These are phyloP conservation scores for Penicillium sp. DNA, from an alignment of 2,329 filamentous ascomycete genomes.

Conservation along the genomic window DNA sequence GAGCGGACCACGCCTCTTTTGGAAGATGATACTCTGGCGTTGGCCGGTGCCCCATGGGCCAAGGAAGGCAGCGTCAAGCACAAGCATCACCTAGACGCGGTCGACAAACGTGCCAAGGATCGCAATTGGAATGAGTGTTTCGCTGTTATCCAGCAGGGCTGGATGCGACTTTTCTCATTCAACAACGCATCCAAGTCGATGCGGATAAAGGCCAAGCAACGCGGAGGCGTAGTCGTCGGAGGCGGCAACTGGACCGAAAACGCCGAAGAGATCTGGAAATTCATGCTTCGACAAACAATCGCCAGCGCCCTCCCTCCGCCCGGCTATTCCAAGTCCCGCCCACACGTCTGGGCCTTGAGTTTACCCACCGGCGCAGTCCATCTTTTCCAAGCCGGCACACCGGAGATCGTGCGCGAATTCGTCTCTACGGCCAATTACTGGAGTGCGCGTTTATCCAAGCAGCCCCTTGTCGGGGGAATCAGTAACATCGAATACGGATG, in stretches of 20 bases:
- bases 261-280: constrained; percentile 84
- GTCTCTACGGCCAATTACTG: constrained; percentile 96
- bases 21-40: constrained; percentile 89
- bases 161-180: constrained; percentile 93
- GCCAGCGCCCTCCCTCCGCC: constrained; percentile 87
- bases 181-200: constrained; percentile 74
- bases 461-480: constrained; percentile 88
- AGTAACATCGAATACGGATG: constrained; percentile 98
- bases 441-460: constrained; percentile 91
- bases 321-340: constrained; percentile 87
- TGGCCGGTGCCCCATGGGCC: constrained; percentile 94
- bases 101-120: constrained; percentile 91
- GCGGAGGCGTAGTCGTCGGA: constrained; percentile 73
- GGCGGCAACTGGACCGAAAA: constrained; percentile 99
- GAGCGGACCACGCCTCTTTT: constrained; percentile 68
- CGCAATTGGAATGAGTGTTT: constrained; percentile 95
- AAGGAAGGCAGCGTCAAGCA: constrained; percentile 96
- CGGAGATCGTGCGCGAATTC: constrained; percentile 93
- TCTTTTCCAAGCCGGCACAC: constrained; percentile 95
- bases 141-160: constrained; percentile 93
- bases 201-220: constrained; percentile 62
- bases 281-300: constrained; percentile 86
- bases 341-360: constrained; percentile 92
- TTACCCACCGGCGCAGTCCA: constrained; percentile 92
- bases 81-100: constrained; percentile 90